These are phyloP conservation scores for Entomortierella parvispora DNA, from an alignment of 192 early-diverging fungal genomes.

Conservation along the genomic window DNA sequence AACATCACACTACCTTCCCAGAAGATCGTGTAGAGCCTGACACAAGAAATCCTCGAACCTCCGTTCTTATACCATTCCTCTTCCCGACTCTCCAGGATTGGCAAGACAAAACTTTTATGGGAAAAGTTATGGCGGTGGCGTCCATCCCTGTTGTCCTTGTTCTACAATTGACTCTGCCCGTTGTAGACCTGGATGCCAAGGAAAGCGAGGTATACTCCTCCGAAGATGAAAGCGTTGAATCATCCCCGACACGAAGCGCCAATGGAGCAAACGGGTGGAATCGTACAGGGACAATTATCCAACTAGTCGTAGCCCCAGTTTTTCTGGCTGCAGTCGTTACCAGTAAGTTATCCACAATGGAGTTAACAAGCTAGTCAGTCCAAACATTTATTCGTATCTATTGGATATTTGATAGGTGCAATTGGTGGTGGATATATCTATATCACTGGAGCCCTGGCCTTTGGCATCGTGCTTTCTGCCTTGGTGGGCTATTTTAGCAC, in stretches of 20 bases:
- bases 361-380: no score
- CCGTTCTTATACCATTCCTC: slow-evolving; percentile 23
- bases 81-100: slow-evolving; percentile 69
- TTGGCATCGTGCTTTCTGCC: slow-evolving; percentile 31
- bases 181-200: slow-evolving; percentile 59
- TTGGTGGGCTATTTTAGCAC: slow-evolving; percentile 42
- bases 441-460: slow-evolving; percentile 31
- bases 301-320: slow-evolving; percentile 63
- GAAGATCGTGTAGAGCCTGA: no score
- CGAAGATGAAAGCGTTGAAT: neutral
- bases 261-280: slow-evolving; percentile 51
- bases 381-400: no score
- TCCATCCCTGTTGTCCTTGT: slow-evolving; percentile 64
- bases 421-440: slow-evolving; percentile 8
- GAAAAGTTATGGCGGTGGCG: slow-evolving; percentile 57
- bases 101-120: slow-evolving; percentile 54
- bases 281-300: slow-evolving; percentile 64
- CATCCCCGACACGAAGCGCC: slow-evolving; percentile 3
- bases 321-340: slow-evolving; percentile 58
- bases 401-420: slow-evolving; percentile 29
- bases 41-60: slow-evolving; percentile 19
- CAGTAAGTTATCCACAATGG: slow-evolving; percentile 23
- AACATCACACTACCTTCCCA: neutral
- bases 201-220: slow-evolving; percentile 7
- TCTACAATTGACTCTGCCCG: slow-evolving; percentile 71